phyloP scores from a whole-genome alignment of 2,329 filamentous ascomycete species.

The Epichloe gansuensis region DNA sequence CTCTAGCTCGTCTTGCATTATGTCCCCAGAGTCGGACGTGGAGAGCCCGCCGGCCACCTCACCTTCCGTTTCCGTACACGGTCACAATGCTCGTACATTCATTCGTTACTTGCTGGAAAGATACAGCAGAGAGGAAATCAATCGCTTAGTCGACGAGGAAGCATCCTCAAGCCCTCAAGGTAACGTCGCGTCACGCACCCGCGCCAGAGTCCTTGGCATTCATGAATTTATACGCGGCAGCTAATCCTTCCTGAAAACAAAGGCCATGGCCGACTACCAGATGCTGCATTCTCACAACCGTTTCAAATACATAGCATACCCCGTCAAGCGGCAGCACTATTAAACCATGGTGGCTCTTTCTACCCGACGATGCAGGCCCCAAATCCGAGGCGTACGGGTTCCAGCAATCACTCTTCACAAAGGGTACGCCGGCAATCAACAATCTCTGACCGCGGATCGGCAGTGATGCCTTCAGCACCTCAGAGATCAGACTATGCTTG shows the following conservation, averaged over 20 bases:
- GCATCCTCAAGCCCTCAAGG: not conserved
- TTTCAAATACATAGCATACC: not conserved
- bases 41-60: conserved; percentile 6
- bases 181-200: not conserved
- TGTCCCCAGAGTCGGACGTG: conserved; percentile 9
- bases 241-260: not conserved
- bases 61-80: conserved; percentile 1
- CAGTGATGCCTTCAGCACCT: not conserved
- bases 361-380: not conserved
- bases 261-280: not conserved
- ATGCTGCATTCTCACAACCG: not conserved
- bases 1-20: conserved; percentile 9
- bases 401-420: not conserved
- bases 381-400: not conserved
- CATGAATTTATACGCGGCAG: too few species aligned
- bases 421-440: not conserved
- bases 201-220: too few species aligned
- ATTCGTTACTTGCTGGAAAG: conserved; percentile 7
- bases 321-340: not conserved
- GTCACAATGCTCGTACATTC: conserved; percentile 3
- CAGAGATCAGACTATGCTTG: conserved; percentile 14
- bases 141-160: conserved; percentile 8
- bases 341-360: not conserved
- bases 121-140: conserved; percentile 8
- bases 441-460: not conserved